Percentiles rank a stretch among this genome's conserved stretches.
Evolutionary conservation across 1,139 yeast species (phyloP).

Genomic region (Hansenula lynferdii): DNA sequence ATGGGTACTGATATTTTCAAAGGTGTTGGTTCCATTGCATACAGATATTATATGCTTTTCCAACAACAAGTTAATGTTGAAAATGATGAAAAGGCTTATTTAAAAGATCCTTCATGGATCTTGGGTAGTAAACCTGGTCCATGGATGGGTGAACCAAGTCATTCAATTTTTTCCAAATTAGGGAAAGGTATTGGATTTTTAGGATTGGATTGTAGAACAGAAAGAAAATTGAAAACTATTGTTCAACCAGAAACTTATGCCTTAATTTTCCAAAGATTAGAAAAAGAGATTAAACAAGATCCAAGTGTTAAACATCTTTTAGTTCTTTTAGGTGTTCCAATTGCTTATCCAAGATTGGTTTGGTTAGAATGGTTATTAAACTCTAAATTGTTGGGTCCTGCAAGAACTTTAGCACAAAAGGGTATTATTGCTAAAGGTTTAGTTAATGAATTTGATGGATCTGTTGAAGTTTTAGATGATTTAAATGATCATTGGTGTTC

Average conservation of each 20-base stretch:
- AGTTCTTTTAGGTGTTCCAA: conserved; percentile 89
- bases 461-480: conserved; percentile 86
- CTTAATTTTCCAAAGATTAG: conserved; percentile 54
- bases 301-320: conserved; percentile 68
- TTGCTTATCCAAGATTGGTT: conserved; percentile 88
- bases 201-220: conserved; percentile 92
- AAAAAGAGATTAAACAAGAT: conserved; percentile 44
- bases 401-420: conserved; percentile 61
- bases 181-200: conserved; percentile 69
- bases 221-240: conserved; percentile 61
- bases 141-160: conserved; percentile 56
- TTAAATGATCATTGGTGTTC: conserved; percentile 98
- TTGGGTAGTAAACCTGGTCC: conserved; percentile 52
- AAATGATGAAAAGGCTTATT: conserved; percentile 32
- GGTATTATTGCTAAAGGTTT: conserved; percentile 65
- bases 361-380: conserved; percentile 78
- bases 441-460: conserved; percentile 88
- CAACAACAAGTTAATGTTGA: conserved; percentile 71
- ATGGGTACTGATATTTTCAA: conserved; percentile 67
- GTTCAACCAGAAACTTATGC: conserved; percentile 54
- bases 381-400: conserved; percentile 57
- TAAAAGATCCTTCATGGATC: conserved; percentile 55
- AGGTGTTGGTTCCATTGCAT: conserved; percentile 73
- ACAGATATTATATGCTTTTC: conserved; percentile 82
- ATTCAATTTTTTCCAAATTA: conserved; percentile 65